Evolutionary conservation across 148 eudicot genomes (phyloP), one percentile per base, ranked within the genome.

Genomic region (Arctostaphylos glauca): DNA sequence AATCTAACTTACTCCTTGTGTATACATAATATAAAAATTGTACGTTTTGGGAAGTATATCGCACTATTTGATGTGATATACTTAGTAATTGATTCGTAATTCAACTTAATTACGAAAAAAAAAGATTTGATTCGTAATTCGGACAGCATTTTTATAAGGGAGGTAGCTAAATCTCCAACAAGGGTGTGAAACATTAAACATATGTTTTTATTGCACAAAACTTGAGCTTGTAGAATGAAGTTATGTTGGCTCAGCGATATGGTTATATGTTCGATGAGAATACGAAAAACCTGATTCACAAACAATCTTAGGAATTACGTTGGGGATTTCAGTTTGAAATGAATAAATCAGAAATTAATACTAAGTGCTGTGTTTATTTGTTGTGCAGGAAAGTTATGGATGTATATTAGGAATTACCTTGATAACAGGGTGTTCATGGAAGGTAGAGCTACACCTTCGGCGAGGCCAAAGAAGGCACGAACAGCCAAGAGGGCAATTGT

Each of bases 371-470:
- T 18, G 62, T 16, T 16, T 16, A 58, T 4, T 58, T 18, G 5
- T 58, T 58, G 5, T 58, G 21, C 18, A 58, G 16, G 62, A 58
- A 58, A 16, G 18, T 58, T 58, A 19, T 18, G 6, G 4, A 16
- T 58, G 62, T 58, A 15, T 5, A 5, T 16, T 7, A 59, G 64
- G 21, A n/a, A 52, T 74, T 88, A 96, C 99, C 98, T 92, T 82
- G 99, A 93, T 25, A 96, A 84, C 38, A 94, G 86, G 59, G 86
- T 88, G 88, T 90, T 96, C 99, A 96, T 96, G 81, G 94, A 88
- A 67, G 99, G 99, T n/a, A 96, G 82, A 81, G 99, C 98, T 0
- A 96, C 99, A 7, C 99, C 99, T 92, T 93, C 94, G 5, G 99
- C 99, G 0, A 96, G 89, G 10, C 99, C 99, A 44, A 96, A 96